phyloP scores from a whole-genome alignment of 2,329 filamentous ascomycete species.

The Aureobasidium sp. region DNA sequence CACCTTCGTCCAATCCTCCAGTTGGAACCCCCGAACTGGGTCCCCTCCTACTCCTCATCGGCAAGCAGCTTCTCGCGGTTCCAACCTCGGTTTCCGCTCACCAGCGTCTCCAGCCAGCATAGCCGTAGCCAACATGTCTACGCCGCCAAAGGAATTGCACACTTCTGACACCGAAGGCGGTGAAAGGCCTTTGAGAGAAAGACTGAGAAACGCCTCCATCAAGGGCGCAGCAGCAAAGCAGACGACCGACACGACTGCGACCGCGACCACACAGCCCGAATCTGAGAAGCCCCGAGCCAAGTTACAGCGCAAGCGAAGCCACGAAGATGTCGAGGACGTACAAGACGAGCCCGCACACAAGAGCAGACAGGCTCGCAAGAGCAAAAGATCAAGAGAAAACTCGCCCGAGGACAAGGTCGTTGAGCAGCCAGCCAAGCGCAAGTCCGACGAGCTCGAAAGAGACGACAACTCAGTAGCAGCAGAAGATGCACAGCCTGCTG shows the following conservation, averaged over 20 bases:
- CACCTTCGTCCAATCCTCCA: background rate
- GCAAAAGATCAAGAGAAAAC: conserved; percentile 43
- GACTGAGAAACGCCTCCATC: conserved; percentile 56
- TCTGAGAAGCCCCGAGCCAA: conserved; percentile 25
- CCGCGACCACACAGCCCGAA: background rate
- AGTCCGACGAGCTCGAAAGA: conserved; percentile 23
- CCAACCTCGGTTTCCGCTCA: background rate
- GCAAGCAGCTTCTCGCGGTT: background rate
- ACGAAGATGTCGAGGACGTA: conserved; percentile 34
- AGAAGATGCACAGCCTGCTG: conserved; percentile 11
- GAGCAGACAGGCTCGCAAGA: conserved; percentile 39
- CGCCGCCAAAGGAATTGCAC: conserved; percentile 20
- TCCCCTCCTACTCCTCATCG: background rate
- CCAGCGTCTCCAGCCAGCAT: conserved; percentile 4
- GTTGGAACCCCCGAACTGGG: background rate
- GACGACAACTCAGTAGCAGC: background rate
- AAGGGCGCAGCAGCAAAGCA: conserved; percentile 22
- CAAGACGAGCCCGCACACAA: conserved; percentile 27
- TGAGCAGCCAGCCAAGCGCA: conserved; percentile 27
- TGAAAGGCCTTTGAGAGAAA: conserved; percentile 53
- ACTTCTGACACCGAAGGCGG: conserved; percentile 40
- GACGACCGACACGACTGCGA: background rate
- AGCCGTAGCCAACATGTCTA: conserved; percentile 22
- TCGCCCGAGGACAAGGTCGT: conserved; percentile 29
- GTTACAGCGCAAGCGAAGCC: conserved; percentile 40